Conservation (phyloP, 805 yeast genomes). For the Candida namnaoensis region DNA sequence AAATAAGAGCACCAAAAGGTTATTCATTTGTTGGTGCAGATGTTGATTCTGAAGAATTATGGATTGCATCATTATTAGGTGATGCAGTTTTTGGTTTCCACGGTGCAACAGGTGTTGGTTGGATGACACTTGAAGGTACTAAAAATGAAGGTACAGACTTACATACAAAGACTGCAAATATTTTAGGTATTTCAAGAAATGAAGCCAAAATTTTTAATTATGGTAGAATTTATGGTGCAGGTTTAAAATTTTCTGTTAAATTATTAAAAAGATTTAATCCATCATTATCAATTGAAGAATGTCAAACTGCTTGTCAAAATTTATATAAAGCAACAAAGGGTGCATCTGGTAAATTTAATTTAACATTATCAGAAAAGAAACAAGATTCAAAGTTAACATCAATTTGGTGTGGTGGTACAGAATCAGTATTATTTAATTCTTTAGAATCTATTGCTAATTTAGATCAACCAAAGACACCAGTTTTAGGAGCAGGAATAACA, state of each 20-base stretch:
- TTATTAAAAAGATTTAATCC: conserved; percentile 80
- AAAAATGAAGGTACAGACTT: conserved; percentile 88
- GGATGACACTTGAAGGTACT: conserved; percentile 99
- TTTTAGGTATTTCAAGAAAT: conserved; percentile 80
- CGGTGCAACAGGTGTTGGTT: conserved; percentile 95
- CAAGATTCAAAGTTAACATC: conserved; percentile 22
- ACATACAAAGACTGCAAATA: conserved; percentile 88
- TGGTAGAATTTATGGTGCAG: conserved; percentile 98
- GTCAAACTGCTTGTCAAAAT: conserved; percentile 50
- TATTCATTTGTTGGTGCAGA: conserved; percentile 96
- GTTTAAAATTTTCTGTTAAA: conserved; percentile 82
- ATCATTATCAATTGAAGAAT: conserved; percentile 53
- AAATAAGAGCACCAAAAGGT: conserved; percentile 80
- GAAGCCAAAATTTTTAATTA: conserved; percentile 95
- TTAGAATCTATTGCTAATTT: conserved; percentile 82
- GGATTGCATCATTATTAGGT: conserved; percentile 96
- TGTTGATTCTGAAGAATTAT: conserved; percentile 95
- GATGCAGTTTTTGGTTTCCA: conserved; percentile 84
- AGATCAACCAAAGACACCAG: conserved; percentile 79
- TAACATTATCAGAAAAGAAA: conserved; percentile 16
- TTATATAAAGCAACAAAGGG: conserved; percentile 87
- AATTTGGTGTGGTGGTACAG: conserved; percentile 85
- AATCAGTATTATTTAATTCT: conserved; percentile 83
- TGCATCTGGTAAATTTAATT: conserved; percentile 21
- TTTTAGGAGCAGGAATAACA: conserved; percentile 88